A percentile compares a stretch with the other conserved stretches of the same genome.
phyloP scores from a whole-genome alignment of 805 yeast genomes.

The Candida boidinii region DNA sequence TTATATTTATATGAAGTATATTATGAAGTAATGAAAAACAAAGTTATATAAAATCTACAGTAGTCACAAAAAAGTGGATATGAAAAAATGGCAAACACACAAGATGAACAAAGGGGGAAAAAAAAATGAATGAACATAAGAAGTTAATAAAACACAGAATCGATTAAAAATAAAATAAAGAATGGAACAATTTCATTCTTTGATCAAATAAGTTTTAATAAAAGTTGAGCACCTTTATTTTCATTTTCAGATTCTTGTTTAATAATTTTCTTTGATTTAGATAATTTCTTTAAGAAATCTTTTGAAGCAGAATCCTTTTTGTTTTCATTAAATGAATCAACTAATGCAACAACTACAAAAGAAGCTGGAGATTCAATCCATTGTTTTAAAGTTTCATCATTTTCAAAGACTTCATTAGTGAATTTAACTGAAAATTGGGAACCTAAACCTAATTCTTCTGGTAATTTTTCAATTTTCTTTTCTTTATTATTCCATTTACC shows the following conservation, averaged over 20 bases:
- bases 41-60: too few relatives aligned
- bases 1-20: too few relatives aligned
- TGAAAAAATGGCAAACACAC: too few relatives aligned
- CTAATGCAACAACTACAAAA: slow-evolving; percentile 74
- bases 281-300: slow-evolving; percentile 44
- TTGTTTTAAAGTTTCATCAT: slow-evolving; percentile 37
- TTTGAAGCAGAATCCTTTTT: slow-evolving; percentile 31
- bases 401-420: slow-evolving; percentile 32
- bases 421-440: slow-evolving; percentile 48
- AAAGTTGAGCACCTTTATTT: slow-evolving; percentile 60
- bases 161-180: too few relatives aligned
- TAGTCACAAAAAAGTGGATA: too few relatives aligned
- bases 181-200: too few relatives aligned
- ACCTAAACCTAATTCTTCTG: slow-evolving; percentile 42
- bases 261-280: slow-evolving; percentile 36
- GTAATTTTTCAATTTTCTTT: slow-evolving; percentile 37
- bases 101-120: too few relatives aligned
- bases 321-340: slow-evolving; percentile 49
- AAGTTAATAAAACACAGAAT: too few relatives aligned
- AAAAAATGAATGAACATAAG: too few relatives aligned
- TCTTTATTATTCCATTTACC: slow-evolving; percentile 72
- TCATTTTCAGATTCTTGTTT: slow-evolving; percentile 27
- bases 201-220: slow-evolving; percentile 27
- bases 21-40: too few relatives aligned
- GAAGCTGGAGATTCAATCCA: slow-evolving; percentile 75